Percentiles rank a stretch among this genome's conserved stretches.
Conservation (phyloP, 106 monocot genomes). For the Posidonia australis region DNA sequence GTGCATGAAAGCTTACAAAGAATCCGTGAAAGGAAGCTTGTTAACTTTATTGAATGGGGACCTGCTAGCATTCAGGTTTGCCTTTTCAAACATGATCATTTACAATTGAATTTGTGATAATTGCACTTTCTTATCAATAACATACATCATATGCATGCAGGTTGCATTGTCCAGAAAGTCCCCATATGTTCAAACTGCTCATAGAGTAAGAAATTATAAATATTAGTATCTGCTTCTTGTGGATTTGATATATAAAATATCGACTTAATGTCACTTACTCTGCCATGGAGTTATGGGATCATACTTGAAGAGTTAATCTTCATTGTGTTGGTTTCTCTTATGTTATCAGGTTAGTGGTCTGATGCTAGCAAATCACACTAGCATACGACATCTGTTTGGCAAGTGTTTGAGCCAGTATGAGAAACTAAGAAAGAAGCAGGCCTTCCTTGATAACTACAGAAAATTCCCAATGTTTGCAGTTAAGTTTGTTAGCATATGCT, state of each 20-base stretch:
- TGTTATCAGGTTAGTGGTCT: conserved; percentile 72
- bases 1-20: conserved; percentile 97
- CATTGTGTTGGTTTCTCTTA: not conserved
- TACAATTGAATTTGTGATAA: not conserved
- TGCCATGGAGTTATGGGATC: not conserved
- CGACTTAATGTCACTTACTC: not conserved
- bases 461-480: conserved; percentile 99
- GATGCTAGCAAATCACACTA: conserved; percentile 99
- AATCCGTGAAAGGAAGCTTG: conserved; percentile 95
- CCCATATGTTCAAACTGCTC: conserved; percentile 94
- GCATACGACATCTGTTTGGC: conserved; percentile 89
- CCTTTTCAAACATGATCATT: not conserved
- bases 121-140: not conserved
- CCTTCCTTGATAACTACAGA: conserved; percentile 86
- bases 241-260: not conserved
- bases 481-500: conserved; percentile 12
- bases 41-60: conserved; percentile 99
- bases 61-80: conserved; percentile 98
- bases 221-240: not conserved
- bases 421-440: conserved; percentile 85
- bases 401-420: conserved; percentile 88
- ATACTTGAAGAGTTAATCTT: not conserved
- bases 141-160: conserved; percentile 22
- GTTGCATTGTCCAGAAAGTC: conserved; percentile 98
- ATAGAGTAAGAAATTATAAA: conserved; percentile 46